Conservation (phyloP, 371 early-diverging fungal species). For the Smittium culicis region DNA sequence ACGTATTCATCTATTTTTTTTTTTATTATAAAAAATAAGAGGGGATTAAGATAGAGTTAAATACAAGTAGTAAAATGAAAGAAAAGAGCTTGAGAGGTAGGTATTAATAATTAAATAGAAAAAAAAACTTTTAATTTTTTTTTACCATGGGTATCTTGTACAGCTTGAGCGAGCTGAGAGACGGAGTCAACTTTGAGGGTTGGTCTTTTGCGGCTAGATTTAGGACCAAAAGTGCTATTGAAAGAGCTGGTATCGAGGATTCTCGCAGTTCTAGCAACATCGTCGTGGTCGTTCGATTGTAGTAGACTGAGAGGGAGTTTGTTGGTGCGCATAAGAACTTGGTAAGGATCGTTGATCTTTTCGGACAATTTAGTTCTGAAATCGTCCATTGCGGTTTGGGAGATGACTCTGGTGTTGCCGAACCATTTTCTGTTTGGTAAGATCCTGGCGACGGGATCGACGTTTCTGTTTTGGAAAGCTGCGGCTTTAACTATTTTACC, state of each 20-base stretch:
- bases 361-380: conserved; percentile 83
- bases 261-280: too few species aligned
- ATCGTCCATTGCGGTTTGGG: conserved; percentile 75
- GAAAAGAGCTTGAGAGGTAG: too few species aligned
- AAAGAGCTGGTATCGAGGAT: too few species aligned
- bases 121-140: too few species aligned
- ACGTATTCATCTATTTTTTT: conserved; percentile 64
- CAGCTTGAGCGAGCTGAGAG: conserved; percentile 66
- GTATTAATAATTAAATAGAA: too few species aligned
- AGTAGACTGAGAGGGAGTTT: conserved; percentile 95
- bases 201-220: conserved; percentile 88
- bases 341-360: conserved; percentile 89
- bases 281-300: conserved; percentile 72
- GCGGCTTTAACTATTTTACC: conserved; percentile 95
- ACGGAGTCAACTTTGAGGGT: conserved; percentile 58
- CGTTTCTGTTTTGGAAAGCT: conserved; percentile 72
- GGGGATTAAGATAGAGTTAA: too few species aligned
- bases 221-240: conserved; percentile 77
- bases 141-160: conserved; percentile 49
- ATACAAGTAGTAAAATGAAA: too few species aligned
- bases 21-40: too few species aligned
- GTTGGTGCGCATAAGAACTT: too few species aligned
- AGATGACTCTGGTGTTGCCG: conserved; percentile 90
- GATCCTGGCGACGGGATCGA: conserved; percentile 68
- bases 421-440: conserved; percentile 97